Conservation (phyloP, 768 basidiomycete species). For the Mycena olivaceomarginata region DNA sequence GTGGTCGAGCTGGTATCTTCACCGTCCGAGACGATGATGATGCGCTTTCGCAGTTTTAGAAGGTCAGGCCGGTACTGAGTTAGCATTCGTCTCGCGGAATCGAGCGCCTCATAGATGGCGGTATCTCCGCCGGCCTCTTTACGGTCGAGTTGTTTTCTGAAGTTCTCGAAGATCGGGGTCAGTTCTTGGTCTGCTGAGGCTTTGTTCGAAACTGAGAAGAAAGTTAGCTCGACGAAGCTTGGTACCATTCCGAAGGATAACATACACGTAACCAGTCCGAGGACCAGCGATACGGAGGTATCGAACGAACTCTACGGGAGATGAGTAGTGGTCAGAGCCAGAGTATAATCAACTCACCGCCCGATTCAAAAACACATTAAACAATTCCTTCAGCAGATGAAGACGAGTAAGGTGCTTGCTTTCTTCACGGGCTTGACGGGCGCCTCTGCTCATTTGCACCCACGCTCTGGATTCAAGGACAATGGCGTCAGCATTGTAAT, state of each 20-base stretch:
- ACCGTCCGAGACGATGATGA: constrained; percentile 55
- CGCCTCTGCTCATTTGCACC: background rate
- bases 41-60: constrained; percentile 47
- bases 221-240: background rate
- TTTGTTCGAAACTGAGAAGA: constrained; percentile 46
- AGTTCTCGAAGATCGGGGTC: constrained; percentile 52
- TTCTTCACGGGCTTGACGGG: constrained; percentile 34
- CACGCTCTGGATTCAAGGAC: constrained; percentile 21
- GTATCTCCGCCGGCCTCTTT: constrained; percentile 48
- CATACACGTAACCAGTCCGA: constrained; percentile 54
- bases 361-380: constrained; percentile 54
- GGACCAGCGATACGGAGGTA: constrained; percentile 49
- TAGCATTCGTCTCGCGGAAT: constrained; percentile 46
- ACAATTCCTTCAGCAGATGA: constrained; percentile 51
- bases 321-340: too few species aligned
- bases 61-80: constrained; percentile 48
- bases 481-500: background rate
- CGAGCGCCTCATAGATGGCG: constrained; percentile 53
- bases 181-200: constrained; percentile 47
- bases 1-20: constrained; percentile 50
- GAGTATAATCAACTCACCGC: constrained; percentile 39
- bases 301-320: constrained; percentile 51
- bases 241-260: background rate
- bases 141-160: constrained; percentile 46
- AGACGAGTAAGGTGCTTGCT: constrained; percentile 48